A percentile compares a stretch with the other conserved stretches of the same genome.
Evolutionary conservation across 257 asterid species (phyloP).

Genomic region (Echium plantagineum): DNA sequence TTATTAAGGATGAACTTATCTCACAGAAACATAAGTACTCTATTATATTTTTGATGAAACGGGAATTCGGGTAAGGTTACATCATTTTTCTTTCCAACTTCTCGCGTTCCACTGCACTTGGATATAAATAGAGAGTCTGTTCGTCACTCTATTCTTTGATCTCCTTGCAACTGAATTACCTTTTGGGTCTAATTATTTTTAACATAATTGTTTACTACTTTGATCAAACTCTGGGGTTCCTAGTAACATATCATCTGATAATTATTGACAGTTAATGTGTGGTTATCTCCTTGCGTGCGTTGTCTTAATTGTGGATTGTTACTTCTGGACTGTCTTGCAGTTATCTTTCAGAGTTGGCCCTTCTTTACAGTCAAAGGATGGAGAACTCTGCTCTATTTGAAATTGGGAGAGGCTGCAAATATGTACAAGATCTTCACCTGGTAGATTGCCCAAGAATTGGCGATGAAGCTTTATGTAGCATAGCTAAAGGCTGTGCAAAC

Average conservation of each 20-base stretch:
- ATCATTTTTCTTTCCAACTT: no score
- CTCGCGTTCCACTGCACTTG: neutral
- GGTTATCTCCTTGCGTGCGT: neutral
- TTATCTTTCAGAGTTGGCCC: conserved; percentile 62
- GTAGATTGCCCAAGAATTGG: conserved; percentile 85
- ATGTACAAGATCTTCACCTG: conserved; percentile 85
- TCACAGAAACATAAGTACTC: neutral
- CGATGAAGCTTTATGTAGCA: conserved; percentile 64
- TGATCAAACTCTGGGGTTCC: neutral
- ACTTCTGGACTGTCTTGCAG: conserved; percentile 33
- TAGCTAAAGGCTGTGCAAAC: conserved; percentile 74
- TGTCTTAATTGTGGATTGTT: conserved; percentile 9
- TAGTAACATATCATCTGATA: neutral
- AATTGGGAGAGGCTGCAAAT: conserved; percentile 83
- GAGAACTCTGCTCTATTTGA: conserved; percentile 53
- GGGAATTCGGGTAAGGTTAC: no score
- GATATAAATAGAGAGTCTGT: neutral
- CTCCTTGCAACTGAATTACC: neutral
- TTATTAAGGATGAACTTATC: neutral
- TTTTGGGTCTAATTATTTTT: no score
- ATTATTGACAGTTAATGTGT: neutral
- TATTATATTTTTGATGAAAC: no score
- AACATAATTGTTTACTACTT: no score
- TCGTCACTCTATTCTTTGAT: neutral
- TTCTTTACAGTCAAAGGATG: conserved; percentile 74